Evolutionary conservation across 345 rosid species (phyloP).

Genomic region (Camelina laxa): DNA sequence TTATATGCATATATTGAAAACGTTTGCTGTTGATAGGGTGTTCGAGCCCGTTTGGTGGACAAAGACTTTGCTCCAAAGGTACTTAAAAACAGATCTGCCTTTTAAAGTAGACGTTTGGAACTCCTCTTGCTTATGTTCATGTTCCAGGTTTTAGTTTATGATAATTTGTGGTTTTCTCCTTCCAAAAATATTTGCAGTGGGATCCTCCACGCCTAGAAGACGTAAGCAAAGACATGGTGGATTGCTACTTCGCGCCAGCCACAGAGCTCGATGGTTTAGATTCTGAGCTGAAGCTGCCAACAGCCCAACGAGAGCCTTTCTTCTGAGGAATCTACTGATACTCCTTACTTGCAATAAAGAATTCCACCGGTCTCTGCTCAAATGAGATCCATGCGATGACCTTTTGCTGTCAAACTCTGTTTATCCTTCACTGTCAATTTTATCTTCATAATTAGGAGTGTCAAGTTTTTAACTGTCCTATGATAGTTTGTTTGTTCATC

Average conservation of each 20-base stretch:
- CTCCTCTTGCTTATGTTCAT: conserved; percentile 16
- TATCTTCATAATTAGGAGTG: conserved; percentile 36
- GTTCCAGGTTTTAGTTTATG: conserved; percentile 7
- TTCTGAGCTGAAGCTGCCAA: conserved; percentile 81
- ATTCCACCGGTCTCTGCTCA: background rate
- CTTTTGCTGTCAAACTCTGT: conserved; percentile 30
- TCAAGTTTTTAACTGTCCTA: conserved; percentile 6
- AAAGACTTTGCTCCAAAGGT: conserved; percentile 97
- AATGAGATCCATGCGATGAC: conserved; percentile 26
- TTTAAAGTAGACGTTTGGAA: background rate
- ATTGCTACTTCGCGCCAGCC: conserved; percentile 65
- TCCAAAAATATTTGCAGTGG: conserved; percentile 64
- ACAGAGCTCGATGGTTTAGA: conserved; percentile 50
- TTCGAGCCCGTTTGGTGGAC: conserved; percentile 77
- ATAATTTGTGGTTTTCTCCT: conserved; percentile 15
- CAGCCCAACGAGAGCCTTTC: conserved; percentile 70
- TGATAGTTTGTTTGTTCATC: background rate
- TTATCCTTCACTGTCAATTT: background rate
- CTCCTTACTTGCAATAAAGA: conserved; percentile 26
- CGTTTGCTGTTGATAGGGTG: conserved; percentile 56
- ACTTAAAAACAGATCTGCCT: conserved; percentile 23
- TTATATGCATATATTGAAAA: conserved; percentile 10
- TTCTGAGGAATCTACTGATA: conserved; percentile 34
- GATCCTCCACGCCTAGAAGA: conserved; percentile 72
- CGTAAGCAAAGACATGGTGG: conserved; percentile 83